phyloP scores from a whole-genome alignment of 257 asterid species.

The Primulina tabacum region DNA sequence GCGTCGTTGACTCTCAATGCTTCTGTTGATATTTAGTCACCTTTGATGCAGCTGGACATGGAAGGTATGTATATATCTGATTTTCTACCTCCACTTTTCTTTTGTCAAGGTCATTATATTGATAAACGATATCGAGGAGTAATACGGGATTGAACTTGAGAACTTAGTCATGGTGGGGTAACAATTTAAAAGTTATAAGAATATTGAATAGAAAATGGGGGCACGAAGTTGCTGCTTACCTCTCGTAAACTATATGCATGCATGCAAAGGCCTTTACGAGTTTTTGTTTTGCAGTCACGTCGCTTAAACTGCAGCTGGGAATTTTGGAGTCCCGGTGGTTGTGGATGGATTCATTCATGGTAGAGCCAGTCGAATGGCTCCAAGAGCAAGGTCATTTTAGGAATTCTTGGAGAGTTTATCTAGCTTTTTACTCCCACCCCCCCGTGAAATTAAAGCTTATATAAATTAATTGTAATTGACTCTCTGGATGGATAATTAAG shows the following conservation, averaged over 20 bases:
- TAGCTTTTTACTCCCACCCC: not conserved
- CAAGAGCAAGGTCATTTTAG: conserved; percentile 69
- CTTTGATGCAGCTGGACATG: conserved; percentile 86
- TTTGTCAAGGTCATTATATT: not conserved
- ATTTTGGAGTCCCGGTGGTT: conserved; percentile 79
- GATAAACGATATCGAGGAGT: no score
- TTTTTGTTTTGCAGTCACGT: conserved; percentile 61
- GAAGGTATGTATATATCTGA: conserved; percentile 44
- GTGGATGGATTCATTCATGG: conserved; percentile 81
- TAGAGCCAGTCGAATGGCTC: conserved; percentile 95
- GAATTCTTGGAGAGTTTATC: not conserved
- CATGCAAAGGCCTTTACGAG: not conserved
- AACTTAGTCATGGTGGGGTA: no score
- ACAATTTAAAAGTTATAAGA: no score
- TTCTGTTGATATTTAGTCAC: conserved; percentile 56
- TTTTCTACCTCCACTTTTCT: not conserved
- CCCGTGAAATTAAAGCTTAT: not conserved
- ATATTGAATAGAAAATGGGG: no score
- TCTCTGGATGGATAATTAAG: not conserved
- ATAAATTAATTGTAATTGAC: not conserved
- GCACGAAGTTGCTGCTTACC: no score
- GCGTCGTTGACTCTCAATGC: conserved; percentile 56
- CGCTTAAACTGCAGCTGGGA: conserved; percentile 93
- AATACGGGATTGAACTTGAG: no score
- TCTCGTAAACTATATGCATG: not conserved